A percentile compares a stretch with the other conserved stretches of the same genome.
Conservation (phyloP, 441 rosid species). For the Euphorbia celastroides region DNA sequence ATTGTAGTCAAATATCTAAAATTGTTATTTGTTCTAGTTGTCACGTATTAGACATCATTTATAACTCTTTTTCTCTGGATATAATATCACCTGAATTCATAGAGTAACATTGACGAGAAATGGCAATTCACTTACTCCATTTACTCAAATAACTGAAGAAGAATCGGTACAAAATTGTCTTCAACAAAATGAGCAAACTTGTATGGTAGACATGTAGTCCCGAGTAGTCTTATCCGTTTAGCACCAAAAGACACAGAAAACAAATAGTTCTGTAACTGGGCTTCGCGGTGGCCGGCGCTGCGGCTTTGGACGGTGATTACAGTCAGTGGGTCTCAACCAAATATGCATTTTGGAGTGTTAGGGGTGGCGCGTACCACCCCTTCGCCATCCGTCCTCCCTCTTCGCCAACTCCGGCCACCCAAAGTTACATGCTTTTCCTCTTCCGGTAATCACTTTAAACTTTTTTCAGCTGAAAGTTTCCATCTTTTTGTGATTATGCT, state of each 20-base stretch:
- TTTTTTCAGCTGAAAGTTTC: background rate
- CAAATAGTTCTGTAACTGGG: background rate
- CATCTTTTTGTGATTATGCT: background rate
- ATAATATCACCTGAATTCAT: too few species aligned
- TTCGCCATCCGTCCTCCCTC: slow-evolving; percentile 21
- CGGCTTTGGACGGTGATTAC: background rate
- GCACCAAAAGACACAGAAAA: background rate
- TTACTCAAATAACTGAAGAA: too few species aligned
- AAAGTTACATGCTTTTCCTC: slow-evolving; percentile 33
- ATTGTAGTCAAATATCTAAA: too few species aligned
- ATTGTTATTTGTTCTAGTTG: too few species aligned
- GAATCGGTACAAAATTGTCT: too few species aligned
- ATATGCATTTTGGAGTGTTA: slow-evolving; percentile 30
- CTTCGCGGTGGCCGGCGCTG: background rate
- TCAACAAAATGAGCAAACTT: too few species aligned
- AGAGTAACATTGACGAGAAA: too few species aligned
- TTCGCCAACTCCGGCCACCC: slow-evolving; percentile 24
- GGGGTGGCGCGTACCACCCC: slow-evolving; percentile 29
- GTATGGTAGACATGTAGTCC: background rate
- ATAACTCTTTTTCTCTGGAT: too few species aligned
- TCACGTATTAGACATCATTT: too few species aligned
- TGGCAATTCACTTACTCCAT: too few species aligned
- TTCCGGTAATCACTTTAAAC: slow-evolving; percentile 21
- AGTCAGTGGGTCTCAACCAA: background rate
- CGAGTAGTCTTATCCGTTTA: background rate